phyloP scores from a whole-genome alignment of 495 filamentous ascomycete species.

The Penicillium lividum region DNA sequence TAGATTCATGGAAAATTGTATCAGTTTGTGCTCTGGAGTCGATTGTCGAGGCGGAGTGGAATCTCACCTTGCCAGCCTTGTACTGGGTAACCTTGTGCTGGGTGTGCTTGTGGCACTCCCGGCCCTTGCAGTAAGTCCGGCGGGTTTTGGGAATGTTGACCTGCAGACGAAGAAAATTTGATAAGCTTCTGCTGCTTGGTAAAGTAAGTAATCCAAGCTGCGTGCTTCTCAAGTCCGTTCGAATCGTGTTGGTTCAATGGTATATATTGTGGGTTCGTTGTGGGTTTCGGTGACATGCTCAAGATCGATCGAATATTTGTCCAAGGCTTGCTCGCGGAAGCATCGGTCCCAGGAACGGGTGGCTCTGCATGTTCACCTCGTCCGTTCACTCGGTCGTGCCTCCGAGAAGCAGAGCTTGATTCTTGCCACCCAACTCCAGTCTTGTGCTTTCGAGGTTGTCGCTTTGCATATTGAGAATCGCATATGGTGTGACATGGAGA shows the following conservation, averaged over 20 bases:
- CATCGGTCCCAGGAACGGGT: background rate
- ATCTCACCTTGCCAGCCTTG: slow-evolving; percentile 85
- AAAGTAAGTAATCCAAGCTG: slow-evolving; percentile 8
- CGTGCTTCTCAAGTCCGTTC: slow-evolving; percentile 17
- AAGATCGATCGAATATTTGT: background rate
- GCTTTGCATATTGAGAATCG: background rate
- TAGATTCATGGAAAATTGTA: slow-evolving; percentile 33
- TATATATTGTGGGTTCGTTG: slow-evolving; percentile 1
- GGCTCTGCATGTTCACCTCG: background rate
- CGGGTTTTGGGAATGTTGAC: slow-evolving; percentile 91
- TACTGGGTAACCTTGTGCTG: slow-evolving; percentile 96
- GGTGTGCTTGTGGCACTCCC: slow-evolving; percentile 90
- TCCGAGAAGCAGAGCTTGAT: background rate
- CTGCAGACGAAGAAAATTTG: slow-evolving; percentile 46
- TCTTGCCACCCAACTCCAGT: background rate
- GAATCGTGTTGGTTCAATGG: slow-evolving; percentile 14
- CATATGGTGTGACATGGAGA: background rate
- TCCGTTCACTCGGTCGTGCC: background rate
- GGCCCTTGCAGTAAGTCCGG: slow-evolving; percentile 93
- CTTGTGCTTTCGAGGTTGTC: background rate
- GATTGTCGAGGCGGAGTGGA: slow-evolving; percentile 9
- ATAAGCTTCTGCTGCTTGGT: slow-evolving; percentile 16
- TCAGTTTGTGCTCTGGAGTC: slow-evolving; percentile 25
- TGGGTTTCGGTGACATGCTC: background rate
- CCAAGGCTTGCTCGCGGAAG: background rate